Evolutionary conservation across 2,329 filamentous ascomycete species (phyloP), one percentile per base, ranked within the genome.

Genomic region (Talaromyces marneffei): DNA sequence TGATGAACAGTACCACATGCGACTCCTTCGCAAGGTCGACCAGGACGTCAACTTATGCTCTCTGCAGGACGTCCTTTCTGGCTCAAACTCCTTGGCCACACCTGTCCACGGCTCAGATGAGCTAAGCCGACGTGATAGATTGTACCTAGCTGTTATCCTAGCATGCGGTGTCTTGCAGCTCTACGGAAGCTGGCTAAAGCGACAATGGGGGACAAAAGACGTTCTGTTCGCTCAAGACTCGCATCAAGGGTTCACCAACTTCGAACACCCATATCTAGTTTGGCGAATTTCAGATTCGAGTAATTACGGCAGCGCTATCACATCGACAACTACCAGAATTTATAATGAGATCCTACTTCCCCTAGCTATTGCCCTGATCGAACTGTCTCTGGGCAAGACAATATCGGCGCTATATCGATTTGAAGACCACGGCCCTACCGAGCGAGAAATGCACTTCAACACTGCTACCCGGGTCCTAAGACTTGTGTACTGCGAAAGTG

Each of bases 111-210:
- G 29, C 23, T 33, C 33, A 33, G 37, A 53, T 20, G 31, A 20
- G 42, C 35, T 65, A 3, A 63, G 40, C 31, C 44, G 48, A 20
- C 29, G 54, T 12, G 59, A 62, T 25, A 62, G 64, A 27, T 58
- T 68, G 3, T 40, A 50, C 10, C 33, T 67, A 7, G 65, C 64
- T 4, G 58, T 39, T 2, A 62, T 61, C 4, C 63, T 68, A 42
- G 64, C 66, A 14, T 63, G 56, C 53, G 64, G 66, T 44, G 62
- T 69, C 25, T 59, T 69, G 4, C 61, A 64, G 23, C 63, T 67
- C 16, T 63, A 68, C 37, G 65, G 67, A n/a, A 68, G 54, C 50
- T 69, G 66, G 65, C 63, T 69, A 1, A 61, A 59, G 37, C 29
- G 39, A 12, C 55, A 64, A 31, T 69, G 66, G 65, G 52, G 54